Evolutionary conservation across 768 basidiomycete genomes (phyloP), one percentile per base, ranked within the genome.

Genomic region (Agaricus subrufescens): DNA sequence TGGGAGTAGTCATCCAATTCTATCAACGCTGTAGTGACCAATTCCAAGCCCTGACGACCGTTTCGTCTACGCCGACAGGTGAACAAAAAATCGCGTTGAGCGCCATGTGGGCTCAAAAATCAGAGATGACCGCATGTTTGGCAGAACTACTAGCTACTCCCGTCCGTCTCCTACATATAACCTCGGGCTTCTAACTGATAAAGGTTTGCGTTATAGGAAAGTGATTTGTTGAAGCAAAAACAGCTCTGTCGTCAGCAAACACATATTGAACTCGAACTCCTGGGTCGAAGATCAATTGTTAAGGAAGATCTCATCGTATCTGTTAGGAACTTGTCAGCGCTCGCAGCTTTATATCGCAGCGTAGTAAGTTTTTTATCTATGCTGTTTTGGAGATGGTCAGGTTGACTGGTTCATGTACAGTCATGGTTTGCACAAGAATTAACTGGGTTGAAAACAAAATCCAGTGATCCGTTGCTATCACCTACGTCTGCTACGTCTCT

Each of bases 1-100:
- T 98, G 31, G 87, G 89, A 14, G 89, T 98, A 52, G 89, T 98
- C 56, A 93, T 96, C 40, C 94, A 97, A 68, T 97, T 96, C 66
- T 97, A 98, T 64, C 93, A 97, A 66, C 84, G 89, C 27, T 98
- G 94, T 62, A 93, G 91, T 61, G 88, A 94, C 64, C 80, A 86
- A 39, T 97, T 92, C 67, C 88, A 93, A 59, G 81, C 83, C 65
- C 73, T 91, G 34, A 86, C 89, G 11, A 75, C 82, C 3, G 82
- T 82, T 56, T 67, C 80, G 50, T 69, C 73, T 46, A 49, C 48
- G 19, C 30, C 48, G 23, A 37, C 49, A 26, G 55, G 48, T 37
- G 49, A 50, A 38, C 48, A 50, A 42, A 50, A 29, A 14, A 61
- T 89, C 25, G 74, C 81, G n/a, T 65, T 86, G 46, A 77, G 85